Evolutionary conservation across 495 filamentous ascomycete genomes (phyloP).

Genomic region (Podospora fimiseda): DNA sequence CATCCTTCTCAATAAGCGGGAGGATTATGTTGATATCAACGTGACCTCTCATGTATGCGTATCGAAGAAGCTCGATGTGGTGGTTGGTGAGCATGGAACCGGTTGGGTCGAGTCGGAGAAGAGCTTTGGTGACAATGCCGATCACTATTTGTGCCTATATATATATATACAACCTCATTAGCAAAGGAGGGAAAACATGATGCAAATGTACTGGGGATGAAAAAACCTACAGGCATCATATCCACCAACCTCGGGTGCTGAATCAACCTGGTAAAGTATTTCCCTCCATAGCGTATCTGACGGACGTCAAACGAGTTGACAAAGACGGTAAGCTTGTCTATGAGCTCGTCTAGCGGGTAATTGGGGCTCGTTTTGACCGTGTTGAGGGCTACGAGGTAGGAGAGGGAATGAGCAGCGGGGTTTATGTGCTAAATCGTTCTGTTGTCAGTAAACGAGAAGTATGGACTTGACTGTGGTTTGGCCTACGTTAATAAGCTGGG

Average conservation of each 20-base stretch:
- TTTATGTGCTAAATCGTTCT: constrained; percentile 30
- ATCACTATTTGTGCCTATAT: constrained; percentile 55
- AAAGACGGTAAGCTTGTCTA: constrained; percentile 33
- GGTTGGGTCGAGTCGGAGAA: constrained; percentile 68
- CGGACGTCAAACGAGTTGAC: constrained; percentile 38
- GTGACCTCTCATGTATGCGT: constrained; percentile 48
- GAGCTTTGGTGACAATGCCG: constrained; percentile 53
- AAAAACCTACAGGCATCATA: constrained; percentile 34
- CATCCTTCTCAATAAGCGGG: constrained; percentile 61
- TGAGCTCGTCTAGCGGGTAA: constrained; percentile 21
- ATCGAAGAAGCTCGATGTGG: constrained; percentile 55
- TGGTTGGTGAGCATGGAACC: constrained; percentile 61
- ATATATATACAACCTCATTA: too few relatives aligned
- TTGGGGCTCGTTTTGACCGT: background rate
- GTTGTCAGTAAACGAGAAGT: too few relatives aligned
- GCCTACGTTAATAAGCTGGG: constrained; percentile 30
- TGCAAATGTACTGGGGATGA: too few relatives aligned
- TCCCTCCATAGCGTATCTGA: constrained; percentile 40
- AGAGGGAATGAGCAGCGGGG: constrained; percentile 37
- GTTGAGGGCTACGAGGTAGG: constrained; percentile 35
- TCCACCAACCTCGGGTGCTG: constrained; percentile 12
- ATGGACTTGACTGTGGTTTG: too few relatives aligned
- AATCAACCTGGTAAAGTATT: constrained; percentile 21
- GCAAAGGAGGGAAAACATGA: too few relatives aligned
- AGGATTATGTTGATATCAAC: constrained; percentile 52